Percentiles rank a stretch among this genome's conserved stretches.
Conservation (phyloP, 495 filamentous ascomycete species). For the Daldinia grandis region DNA sequence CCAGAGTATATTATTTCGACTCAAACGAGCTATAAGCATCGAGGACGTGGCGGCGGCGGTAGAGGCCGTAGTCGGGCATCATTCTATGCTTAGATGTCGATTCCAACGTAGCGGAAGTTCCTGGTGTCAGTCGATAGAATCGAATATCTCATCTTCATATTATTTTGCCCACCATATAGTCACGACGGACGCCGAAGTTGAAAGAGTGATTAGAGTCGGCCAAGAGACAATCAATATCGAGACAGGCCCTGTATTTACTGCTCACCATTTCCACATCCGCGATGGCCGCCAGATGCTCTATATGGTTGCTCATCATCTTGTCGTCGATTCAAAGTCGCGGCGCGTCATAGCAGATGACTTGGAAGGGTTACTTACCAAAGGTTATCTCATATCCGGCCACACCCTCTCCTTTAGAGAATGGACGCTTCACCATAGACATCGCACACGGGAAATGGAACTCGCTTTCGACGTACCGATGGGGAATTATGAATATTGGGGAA, state of each 20-base stretch:
- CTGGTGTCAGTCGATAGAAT: slow-evolving; percentile 54
- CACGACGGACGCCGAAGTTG: slow-evolving; percentile 50
- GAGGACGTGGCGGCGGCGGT: slow-evolving; percentile 61
- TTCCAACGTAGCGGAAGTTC: slow-evolving; percentile 54
- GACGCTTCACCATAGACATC: slow-evolving; percentile 57
- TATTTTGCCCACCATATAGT: slow-evolving; percentile 49
- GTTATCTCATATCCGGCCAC: slow-evolving; percentile 48
- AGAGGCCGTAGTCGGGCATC: slow-evolving; percentile 66
- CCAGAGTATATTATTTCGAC: slow-evolving; percentile 69
- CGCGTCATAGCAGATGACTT: slow-evolving; percentile 72
- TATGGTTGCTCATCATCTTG: slow-evolving; percentile 71
- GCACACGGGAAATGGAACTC: slow-evolving; percentile 43
- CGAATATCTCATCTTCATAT: slow-evolving; percentile 52
- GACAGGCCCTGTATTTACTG: slow-evolving; percentile 45
- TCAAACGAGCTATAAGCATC: slow-evolving; percentile 60
- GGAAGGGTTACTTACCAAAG: slow-evolving; percentile 66
- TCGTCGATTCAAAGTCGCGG: slow-evolving; percentile 77
- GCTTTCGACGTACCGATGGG: slow-evolving; percentile 48
- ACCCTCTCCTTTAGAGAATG: slow-evolving; percentile 71
- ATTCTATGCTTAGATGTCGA: slow-evolving; percentile 79
- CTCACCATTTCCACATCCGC: slow-evolving; percentile 60
- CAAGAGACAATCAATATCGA: slow-evolving; percentile 54
- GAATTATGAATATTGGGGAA: slow-evolving; percentile 57
- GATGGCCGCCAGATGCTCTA: slow-evolving; percentile 64
- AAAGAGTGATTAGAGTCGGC: slow-evolving; percentile 48